Evolutionary conservation across 768 basidiomycete species (phyloP).

Genomic region (Rhodotorula paludigena): DNA sequence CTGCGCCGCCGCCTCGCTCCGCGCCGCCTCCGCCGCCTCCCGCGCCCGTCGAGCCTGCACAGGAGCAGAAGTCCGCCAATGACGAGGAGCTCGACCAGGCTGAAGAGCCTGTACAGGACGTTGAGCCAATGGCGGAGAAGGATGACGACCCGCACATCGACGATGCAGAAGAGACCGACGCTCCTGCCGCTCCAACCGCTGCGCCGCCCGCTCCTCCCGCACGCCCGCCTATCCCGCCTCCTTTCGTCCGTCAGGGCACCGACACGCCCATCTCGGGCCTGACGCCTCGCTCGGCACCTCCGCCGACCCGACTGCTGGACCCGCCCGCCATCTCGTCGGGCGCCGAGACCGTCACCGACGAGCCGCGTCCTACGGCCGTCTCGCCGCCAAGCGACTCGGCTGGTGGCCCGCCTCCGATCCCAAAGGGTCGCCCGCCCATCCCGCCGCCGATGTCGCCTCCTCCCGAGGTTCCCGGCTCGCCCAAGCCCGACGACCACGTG

Average conservation of each 20-base stretch:
- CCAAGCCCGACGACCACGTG: background rate
- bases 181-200: background rate
- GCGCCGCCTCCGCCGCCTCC: background rate
- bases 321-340: slow-evolving; percentile 4
- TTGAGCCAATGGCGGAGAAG: background rate
- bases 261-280: background rate
- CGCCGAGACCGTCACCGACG: slow-evolving; percentile 3
- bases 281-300: background rate
- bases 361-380: background rate
- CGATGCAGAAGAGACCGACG: background rate
- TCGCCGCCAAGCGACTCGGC: background rate
- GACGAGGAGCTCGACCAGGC: slow-evolving; percentile 7
- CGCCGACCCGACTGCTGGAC: slow-evolving; percentile 1
- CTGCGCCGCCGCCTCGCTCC: slow-evolving; percentile 1
- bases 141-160: background rate
- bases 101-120: slow-evolving; percentile 1
- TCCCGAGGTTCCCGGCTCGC: background rate
- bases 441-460: background rate
- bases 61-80: background rate
- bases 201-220: background rate
- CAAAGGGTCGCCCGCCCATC: slow-evolving; percentile 2
- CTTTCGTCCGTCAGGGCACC: slow-evolving; percentile 13
- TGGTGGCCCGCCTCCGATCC: background rate
- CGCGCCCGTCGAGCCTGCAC: background rate
- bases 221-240: slow-evolving; percentile 16